Evolutionary conservation across 2,329 filamentous ascomycete genomes (phyloP), one percentile per base, ranked within the genome.

Genomic region (Moelleriella libera): DNA sequence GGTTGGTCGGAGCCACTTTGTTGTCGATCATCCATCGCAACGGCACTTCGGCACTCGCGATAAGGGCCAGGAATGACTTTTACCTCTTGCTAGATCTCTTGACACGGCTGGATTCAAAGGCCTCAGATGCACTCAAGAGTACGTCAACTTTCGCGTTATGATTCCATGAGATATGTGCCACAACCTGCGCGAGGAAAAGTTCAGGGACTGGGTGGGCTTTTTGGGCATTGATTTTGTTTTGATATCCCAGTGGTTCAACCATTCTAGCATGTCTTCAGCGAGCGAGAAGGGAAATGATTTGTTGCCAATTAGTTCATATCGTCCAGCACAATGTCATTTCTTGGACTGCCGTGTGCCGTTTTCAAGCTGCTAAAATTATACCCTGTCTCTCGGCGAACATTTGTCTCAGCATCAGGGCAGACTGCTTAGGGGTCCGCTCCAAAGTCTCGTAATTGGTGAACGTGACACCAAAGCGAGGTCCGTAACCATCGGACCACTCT

Each of bases 101-200:
- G 31, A 63, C 67, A 3, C 54, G 64, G 11, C 52, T 70, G 5
- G 65, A 70, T 42, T 69, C 66, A 0, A 68, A 66, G 45, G 66
- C 68, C 3, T 69, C 67, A 1, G 65, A 69, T 55, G 61, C 65
- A 1, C 51, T 70, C 4, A 58, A 59, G 44, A 64, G 52, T 45
- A 56, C 56, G 21, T 62, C 60, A 0, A 53, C 51, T 5, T 39
- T 46, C 41, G 48, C 48, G 6, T 31, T 51, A 34, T 52, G 48
- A 41, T 28, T 12, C n/a, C 21, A 44, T n/a, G 6, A 12, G 12
- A 9, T 12, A 37, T 37, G 34, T 37, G 34, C 12, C 34, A 37
- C 12, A 37, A 12, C 34, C 12, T 9, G 34, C 34, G 34, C 12
- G 4, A 7, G 32, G 8, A 37, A 37, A 8, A 5, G 8, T 37